Base-by-base conservation (phyloP, 2,329 filamentous ascomycete genomes). In the Microdochium bolleyi region DNA sequence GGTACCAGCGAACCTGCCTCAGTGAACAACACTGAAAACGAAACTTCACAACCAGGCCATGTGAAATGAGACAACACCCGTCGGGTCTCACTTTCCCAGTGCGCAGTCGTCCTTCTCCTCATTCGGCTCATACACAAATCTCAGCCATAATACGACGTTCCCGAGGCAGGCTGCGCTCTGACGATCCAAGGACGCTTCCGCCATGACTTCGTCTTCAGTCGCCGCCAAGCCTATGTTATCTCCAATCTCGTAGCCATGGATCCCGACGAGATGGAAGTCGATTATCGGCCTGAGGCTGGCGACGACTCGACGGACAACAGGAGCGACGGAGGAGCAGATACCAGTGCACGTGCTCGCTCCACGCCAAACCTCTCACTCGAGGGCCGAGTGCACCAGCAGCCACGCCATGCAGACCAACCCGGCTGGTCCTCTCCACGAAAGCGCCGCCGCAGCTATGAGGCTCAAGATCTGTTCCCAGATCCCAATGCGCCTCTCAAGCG, bases 401-500 rank as follows among this genome's bases (percentile, higher is more conserved):
- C 19, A 32, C 9, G 37, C 21, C 14, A n/a, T n/a, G n/a, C n/a
- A 10, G 14, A 14, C 22, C 5, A 16, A 13, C 13, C 7, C 14
- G n/a, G 13, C 25, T 32, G 16, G 46, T 9, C 24, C 13, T 49
- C 41, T 24, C 51, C 49, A 19, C 51, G 25, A 22, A 49, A 51
- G 41, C 55, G 51, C 24, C 60, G 60, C 46, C 58, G 55, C 22
- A 57, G 52, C 37, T 34, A 37, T 46, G 25, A 49, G 53, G 49
- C 27, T 49, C 25, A 24, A 55, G 62, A 64, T 14, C 57, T 58
- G 7, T 63, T 64, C 0, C 56, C 64, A 16, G 57, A 60, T 21
- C 52, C 58, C 4, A 50, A 50, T 24, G 62, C 54, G 14, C 71
- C 73, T 2, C 70, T 74, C 56, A 82, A 82, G 59, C 71, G 77